These are phyloP conservation scores for Colletotrichum sp. DNA, from an alignment of 2,329 filamentous ascomycete species.

Conservation along the genomic window DNA sequence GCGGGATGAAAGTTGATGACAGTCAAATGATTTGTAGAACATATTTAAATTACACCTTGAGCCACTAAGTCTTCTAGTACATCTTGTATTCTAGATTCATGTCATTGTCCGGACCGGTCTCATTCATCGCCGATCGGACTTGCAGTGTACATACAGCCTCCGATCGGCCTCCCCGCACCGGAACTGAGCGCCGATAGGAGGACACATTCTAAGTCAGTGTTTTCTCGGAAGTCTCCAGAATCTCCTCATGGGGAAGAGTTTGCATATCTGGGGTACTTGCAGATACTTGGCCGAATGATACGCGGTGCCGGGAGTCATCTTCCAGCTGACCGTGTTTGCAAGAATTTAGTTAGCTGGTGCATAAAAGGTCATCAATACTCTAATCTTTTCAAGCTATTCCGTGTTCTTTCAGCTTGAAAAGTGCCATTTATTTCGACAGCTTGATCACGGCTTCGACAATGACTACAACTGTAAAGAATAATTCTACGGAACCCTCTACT, in stretches of 20 bases:
- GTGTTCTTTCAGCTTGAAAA: background rate
- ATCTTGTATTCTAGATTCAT: background rate
- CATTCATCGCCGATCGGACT: background rate
- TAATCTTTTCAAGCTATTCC: accelerated
- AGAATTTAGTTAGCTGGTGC: background rate
- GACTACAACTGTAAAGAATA: accelerated
- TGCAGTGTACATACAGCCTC: background rate
- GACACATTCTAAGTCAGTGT: background rate
- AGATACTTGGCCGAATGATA: background rate
- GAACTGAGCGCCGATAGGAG: background rate
- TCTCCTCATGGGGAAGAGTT: background rate
- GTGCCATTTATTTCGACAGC: accelerated
- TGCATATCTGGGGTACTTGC: background rate
- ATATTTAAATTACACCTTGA: accelerated
- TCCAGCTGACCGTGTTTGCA: background rate
- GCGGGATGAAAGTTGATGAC: background rate
- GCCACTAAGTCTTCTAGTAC: accelerated
- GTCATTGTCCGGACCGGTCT: background rate
- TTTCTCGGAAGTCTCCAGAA: background rate
- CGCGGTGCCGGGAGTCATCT: background rate
- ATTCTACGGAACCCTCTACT: background rate
- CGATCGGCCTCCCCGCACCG: background rate
- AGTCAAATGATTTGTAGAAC: background rate
- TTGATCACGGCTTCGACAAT: accelerated
- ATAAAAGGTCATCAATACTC: background rate